A percentile compares a stretch with the other conserved stretches of the same genome.
Conservation (phyloP, 805 yeast species). For the Jamesozyma hellenica region DNA sequence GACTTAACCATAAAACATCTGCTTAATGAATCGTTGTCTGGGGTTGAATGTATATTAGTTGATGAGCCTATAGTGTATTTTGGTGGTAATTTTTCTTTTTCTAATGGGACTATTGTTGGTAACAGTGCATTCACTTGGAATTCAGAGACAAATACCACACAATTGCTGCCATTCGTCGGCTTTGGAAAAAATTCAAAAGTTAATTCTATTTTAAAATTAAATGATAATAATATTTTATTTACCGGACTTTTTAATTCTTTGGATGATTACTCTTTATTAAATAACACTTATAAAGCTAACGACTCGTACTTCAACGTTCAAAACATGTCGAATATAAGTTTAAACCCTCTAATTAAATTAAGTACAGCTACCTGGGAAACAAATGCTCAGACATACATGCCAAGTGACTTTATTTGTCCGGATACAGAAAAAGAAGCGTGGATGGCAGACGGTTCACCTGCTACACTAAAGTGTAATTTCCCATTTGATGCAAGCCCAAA, state of each 20-base stretch:
- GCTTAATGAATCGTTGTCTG: conserved; percentile 14
- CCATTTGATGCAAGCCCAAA: conserved; percentile 55
- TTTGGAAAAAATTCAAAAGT: conserved; percentile 52
- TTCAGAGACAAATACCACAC: conserved; percentile 32
- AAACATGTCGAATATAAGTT: conserved; percentile 29
- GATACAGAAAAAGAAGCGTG: conserved; percentile 35
- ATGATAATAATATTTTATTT: conserved; percentile 49
- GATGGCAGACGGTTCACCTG: conserved; percentile 42
- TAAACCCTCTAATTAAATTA: conserved; percentile 54
- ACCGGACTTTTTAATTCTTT: conserved; percentile 67
- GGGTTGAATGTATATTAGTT: conserved; percentile 39
- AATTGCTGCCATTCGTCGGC: conserved; percentile 61
- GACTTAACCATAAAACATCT: conserved; percentile 19
- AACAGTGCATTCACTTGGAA: conserved; percentile 56
- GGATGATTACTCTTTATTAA: conserved; percentile 37
- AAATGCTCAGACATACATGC: conserved; percentile 31
- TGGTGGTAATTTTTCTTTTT: conserved; percentile 67
- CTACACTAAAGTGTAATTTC: conserved; percentile 55
- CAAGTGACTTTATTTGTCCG: conserved; percentile 49
- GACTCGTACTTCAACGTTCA: conserved; percentile 24
- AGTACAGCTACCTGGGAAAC: conserved; percentile 44
- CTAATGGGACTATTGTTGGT: conserved; percentile 31
- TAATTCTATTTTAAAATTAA: conserved; percentile 49
- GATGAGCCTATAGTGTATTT: conserved; percentile 51
- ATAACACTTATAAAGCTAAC: conserved; percentile 21